Evolutionary conservation across 1,284 basidiomycete genomes (phyloP).

Genomic region (Cryptococcus sp.): DNA sequence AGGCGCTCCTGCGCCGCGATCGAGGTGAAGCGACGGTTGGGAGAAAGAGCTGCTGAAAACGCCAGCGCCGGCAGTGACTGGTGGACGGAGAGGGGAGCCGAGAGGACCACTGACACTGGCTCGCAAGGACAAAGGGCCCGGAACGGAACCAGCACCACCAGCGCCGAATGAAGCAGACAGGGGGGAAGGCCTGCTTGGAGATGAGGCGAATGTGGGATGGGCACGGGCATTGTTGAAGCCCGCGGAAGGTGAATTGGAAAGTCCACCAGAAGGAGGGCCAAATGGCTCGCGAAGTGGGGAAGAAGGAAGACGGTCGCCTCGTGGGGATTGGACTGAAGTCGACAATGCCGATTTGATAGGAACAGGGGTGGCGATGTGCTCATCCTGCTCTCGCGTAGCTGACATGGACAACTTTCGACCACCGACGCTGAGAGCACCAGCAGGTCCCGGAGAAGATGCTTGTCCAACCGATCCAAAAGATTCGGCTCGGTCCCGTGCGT

Average conservation of each 20-base stretch:
- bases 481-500: constrained; percentile 48
- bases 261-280: constrained; percentile 41
- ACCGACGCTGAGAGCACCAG: constrained; percentile 5
- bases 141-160: constrained; percentile 24
- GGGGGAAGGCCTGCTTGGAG: constrained; percentile 44
- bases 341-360: constrained; percentile 47
- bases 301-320: constrained; percentile 27
- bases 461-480: constrained; percentile 6
- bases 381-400: constrained; percentile 12
- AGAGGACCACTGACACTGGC: constrained; percentile 26
- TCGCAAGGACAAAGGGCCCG: constrained; percentile 42
- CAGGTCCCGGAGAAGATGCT: constrained; percentile 6
- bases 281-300: constrained; percentile 49
- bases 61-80: constrained; percentile 29
- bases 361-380: constrained; percentile 36
- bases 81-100: constrained; percentile 42
- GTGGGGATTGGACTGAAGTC: constrained; percentile 39
- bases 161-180: constrained; percentile 43
- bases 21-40: constrained; percentile 26
- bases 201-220: constrained; percentile 39
- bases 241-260: constrained; percentile 40
- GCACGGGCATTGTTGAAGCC: constrained; percentile 39
- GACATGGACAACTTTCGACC: constrained; percentile 11
- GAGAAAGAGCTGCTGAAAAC: constrained; percentile 45
- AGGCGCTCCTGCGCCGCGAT: constrained; percentile 14